A percentile compares a stretch with the other conserved stretches of the same genome.
Evolutionary conservation across 2,329 filamentous ascomycete species (phyloP).

Genomic region (Cladophialophora immunda): DNA sequence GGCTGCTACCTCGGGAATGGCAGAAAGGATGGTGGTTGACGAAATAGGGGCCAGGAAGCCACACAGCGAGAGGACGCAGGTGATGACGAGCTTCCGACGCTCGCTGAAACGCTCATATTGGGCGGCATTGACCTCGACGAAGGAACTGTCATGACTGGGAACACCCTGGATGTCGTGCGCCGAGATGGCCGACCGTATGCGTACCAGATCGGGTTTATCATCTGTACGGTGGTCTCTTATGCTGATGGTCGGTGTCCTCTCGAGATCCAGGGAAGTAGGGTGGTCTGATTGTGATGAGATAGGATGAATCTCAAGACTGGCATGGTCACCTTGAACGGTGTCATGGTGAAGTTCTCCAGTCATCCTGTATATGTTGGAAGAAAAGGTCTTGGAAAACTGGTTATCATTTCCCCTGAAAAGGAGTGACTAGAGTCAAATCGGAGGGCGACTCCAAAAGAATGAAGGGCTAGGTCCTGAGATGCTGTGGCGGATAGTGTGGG

Average conservation of each 20-base stretch:
- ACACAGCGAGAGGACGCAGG: constrained; percentile 75
- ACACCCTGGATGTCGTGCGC: constrained; percentile 41
- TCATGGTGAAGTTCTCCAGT: constrained; percentile 37
- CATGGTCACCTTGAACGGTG: constrained; percentile 23
- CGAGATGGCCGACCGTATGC: constrained; percentile 46
- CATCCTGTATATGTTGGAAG: constrained; percentile 25
- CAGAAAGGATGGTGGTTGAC: constrained; percentile 76
- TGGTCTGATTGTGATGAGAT: constrained; percentile 22
- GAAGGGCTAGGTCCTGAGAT: not conserved
- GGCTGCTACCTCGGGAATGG: constrained; percentile 75
- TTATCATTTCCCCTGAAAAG: constrained; percentile 16
- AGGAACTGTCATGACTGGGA: constrained; percentile 35
- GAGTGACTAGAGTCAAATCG: constrained; percentile 10
- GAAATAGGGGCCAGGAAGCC: constrained; percentile 79
- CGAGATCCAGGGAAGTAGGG: constrained; percentile 19
- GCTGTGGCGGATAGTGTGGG: not conserved
- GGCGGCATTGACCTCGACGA: constrained; percentile 55
- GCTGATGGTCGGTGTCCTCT: constrained; percentile 24
- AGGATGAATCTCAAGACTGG: constrained; percentile 10
- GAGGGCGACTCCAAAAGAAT: not conserved
- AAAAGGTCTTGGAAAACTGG: constrained; percentile 1
- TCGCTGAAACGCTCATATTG: constrained; percentile 71
- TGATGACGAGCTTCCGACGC: constrained; percentile 71
- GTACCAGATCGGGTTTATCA: constrained; percentile 41
- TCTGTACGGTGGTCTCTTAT: constrained; percentile 7